Base-by-base conservation (phyloP, 805 yeast species). In the Spathaspora arborariae region DNA sequence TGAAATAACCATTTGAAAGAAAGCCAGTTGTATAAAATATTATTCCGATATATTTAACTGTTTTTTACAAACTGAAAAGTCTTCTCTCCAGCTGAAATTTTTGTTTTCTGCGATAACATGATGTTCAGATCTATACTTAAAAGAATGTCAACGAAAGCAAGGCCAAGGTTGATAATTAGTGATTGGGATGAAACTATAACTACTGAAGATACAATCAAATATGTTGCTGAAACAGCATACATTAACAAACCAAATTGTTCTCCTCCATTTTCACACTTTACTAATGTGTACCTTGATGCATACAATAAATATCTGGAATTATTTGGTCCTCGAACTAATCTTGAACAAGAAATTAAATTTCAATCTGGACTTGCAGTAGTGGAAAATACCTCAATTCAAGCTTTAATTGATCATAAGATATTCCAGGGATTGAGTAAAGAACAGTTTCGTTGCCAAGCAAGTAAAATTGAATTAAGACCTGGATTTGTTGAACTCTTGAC, bases 101-200 rank as follows among this genome's bases (percentile, higher is more conserved):
- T 30, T 16, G 3, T 30, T 30, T 30, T 5, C 35, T 13, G 11
- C 35, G 8, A n/a, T n/a, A n/a, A n/a, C n/a, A n/a, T n/a, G n/a
- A 30, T 30, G 35, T 16, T 30, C 18, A 13, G 35, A 30, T 30
- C 16, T 13, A 30, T 30, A 13, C 16, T 13, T 3, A 13, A 16
- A 30, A 30, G 18, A 13, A 30, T 30, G 35, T 24, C 27, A 7
- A 13, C 27, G 10, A 24, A 24, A 13, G 13, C 27, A 24, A 30
- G n/a, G n/a, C 18, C 18, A 8, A 30, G 42, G 22, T 18, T 45
- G 11, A 41, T 81, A 9, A 68, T 81, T 1, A 60, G 76, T 2
- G 89, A 83, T 53, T 83, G 85, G 82, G 89, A 83, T 57, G 88
- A 82, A 38, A 83, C 88, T 0, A 70, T 80, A 21, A 81, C 88